A percentile compares a stretch with the other conserved stretches of the same genome.
Evolutionary conservation across 345 rosid genomes (phyloP).

Genomic region (Eucalyptus coolabah): DNA sequence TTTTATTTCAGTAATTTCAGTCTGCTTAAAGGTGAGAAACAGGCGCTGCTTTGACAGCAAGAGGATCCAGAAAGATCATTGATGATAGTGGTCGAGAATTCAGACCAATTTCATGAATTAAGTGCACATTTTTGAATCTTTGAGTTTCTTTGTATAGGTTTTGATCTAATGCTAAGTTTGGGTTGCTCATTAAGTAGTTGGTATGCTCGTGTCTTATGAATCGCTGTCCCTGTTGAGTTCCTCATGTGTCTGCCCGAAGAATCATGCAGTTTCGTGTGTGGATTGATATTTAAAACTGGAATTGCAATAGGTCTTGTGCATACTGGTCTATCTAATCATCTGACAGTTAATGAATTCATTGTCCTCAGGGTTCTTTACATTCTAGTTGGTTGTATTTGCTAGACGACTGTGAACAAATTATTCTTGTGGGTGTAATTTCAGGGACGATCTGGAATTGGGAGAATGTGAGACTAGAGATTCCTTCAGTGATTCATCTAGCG

Average conservation of each 20-base stretch:
- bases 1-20: neutral
- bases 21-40: neutral
- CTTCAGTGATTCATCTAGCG: conserved; percentile 75
- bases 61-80: neutral
- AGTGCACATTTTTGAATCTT: neutral
- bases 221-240: neutral
- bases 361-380: neutral
- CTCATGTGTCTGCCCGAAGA: neutral
- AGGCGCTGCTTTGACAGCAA: neutral
- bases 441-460: conserved; percentile 75
- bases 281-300: neutral
- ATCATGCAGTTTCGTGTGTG: neutral
- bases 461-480: conserved; percentile 76
- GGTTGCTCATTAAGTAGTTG: neutral
- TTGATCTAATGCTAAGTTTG: neutral
- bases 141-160: neutral
- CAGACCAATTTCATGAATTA: neutral
- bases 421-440: neutral
- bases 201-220: neutral
- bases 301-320: neutral
- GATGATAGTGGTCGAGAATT: neutral
- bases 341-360: neutral
- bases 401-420: neutral
- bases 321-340: neutral
- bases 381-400: neutral